Evolutionary conservation across 495 filamentous ascomycete species (phyloP).

Genomic region (Eremomyces bilateralis): DNA sequence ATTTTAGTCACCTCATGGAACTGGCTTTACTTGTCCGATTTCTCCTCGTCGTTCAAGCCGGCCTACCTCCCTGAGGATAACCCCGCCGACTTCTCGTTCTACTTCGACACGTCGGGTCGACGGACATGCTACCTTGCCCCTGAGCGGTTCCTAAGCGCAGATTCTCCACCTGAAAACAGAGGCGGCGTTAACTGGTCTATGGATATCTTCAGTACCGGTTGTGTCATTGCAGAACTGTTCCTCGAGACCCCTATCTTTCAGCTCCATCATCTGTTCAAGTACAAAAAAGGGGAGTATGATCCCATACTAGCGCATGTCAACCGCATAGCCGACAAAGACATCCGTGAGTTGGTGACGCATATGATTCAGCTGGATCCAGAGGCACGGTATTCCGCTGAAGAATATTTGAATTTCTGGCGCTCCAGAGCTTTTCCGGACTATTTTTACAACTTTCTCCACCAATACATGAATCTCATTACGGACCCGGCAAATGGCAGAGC

Average conservation of each 20-base stretch:
- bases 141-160: slow-evolving; percentile 56
- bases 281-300: slow-evolving; percentile 79
- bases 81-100: slow-evolving; percentile 91
- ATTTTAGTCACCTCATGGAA: slow-evolving; percentile 96
- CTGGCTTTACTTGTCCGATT: slow-evolving; percentile 95
- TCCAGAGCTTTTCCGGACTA: slow-evolving; percentile 83
- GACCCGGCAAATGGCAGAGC: slow-evolving; percentile 67
- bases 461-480: slow-evolving; percentile 90
- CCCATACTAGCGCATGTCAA: slow-evolving; percentile 55
- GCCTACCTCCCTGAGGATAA: slow-evolving; percentile 92
- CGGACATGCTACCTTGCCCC: slow-evolving; percentile 95
- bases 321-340: slow-evolving; percentile 70
- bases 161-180: slow-evolving; percentile 33
- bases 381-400: slow-evolving; percentile 77
- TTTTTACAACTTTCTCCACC: slow-evolving; percentile 91
- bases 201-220: slow-evolving; percentile 96
- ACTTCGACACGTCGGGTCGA: slow-evolving; percentile 80
- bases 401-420: slow-evolving; percentile 84
- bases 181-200: slow-evolving; percentile 75
- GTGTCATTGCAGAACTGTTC: slow-evolving; percentile 93
- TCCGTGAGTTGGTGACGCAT: slow-evolving; percentile 69
- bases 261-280: slow-evolving; percentile 83
- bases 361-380: slow-evolving; percentile 93
- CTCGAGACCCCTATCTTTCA: slow-evolving; percentile 89
- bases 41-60: slow-evolving; percentile 87